Evolutionary conservation across 2,329 filamentous ascomycete species (phyloP).

Genomic region (Tolypocladium album): DNA sequence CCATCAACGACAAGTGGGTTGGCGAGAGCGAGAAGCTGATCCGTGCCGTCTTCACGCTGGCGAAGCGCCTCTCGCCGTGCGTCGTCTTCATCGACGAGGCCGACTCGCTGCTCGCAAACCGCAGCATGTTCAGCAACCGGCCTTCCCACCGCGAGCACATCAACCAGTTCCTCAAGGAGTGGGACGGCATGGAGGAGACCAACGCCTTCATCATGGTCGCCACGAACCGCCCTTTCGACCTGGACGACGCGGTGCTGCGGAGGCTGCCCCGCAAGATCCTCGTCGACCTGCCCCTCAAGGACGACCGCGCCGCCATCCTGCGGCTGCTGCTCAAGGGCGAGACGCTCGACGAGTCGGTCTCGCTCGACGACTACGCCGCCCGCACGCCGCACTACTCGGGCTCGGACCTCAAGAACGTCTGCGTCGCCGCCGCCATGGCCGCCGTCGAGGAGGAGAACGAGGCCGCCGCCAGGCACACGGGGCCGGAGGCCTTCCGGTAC

Average conservation of each 20-base stretch:
- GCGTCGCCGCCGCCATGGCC: constrained; percentile 68
- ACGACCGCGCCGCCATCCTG: constrained; percentile 58
- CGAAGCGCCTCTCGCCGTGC: constrained; percentile 82
- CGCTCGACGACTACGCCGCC: constrained; percentile 50
- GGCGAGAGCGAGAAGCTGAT: constrained; percentile 96
- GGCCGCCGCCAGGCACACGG: constrained; percentile 23
- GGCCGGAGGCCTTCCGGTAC: constrained; percentile 42
- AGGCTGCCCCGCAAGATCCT: constrained; percentile 62
- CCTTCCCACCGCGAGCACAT: constrained; percentile 78
- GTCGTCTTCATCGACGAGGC: constrained; percentile 97
- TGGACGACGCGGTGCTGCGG: constrained; percentile 80
- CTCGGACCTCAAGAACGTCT: constrained; percentile 74
- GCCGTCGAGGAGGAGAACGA: constrained; percentile 64
- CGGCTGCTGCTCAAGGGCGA: constrained; percentile 63
- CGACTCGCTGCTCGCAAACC: constrained; percentile 78
- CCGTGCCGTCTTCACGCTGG: constrained; percentile 79
- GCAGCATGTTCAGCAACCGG: constrained; percentile 54
- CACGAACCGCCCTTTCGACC: constrained; percentile 88
- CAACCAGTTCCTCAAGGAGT: constrained; percentile 93
- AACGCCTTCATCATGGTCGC: constrained; percentile 97
- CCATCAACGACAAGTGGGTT: constrained; percentile 93
- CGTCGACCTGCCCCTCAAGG: constrained; percentile 59
- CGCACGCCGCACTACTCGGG: constrained; percentile 71
- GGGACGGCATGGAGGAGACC: constrained; percentile 78
- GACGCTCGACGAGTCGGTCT: constrained; percentile 47